phyloP scores from a whole-genome alignment of 495 filamentous ascomycete genomes.

The Penicillium ochrochloron region DNA sequence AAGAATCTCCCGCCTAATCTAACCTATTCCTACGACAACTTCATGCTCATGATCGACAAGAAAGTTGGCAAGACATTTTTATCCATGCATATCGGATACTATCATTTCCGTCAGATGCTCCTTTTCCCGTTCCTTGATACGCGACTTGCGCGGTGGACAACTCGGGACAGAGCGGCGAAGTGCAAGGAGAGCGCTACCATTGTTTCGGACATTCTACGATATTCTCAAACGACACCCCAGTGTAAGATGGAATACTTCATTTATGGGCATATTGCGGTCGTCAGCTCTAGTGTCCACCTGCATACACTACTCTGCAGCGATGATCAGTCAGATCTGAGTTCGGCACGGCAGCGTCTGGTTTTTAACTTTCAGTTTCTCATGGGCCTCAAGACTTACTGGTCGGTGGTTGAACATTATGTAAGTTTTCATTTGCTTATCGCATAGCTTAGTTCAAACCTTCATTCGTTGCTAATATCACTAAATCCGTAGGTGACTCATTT shows the following conservation, averaged over 20 bases:
- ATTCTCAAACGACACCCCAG: background rate
- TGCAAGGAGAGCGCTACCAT: background rate
- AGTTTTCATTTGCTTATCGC: background rate
- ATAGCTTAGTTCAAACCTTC: background rate
- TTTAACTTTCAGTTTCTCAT: constrained; percentile 1
- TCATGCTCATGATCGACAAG: background rate
- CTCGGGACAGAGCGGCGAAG: background rate
- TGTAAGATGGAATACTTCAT: constrained; percentile 1
- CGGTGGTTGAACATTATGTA: background rate
- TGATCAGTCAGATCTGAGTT: background rate
- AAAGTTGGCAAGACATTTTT: background rate
- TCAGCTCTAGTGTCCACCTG: constrained; percentile 1
- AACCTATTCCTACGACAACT: background rate
- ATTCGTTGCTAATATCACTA: background rate
- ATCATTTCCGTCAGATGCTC: background rate
- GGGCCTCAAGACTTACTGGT: background rate
- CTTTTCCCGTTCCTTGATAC: background rate
- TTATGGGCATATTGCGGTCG: background rate
- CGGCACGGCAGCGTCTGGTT: background rate
- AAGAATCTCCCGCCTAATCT: background rate
- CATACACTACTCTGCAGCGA: background rate
- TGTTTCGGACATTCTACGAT: background rate
- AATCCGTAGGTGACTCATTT: background rate
- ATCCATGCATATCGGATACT: background rate
- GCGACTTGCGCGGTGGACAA: background rate